Conservation (phyloP, 2,329 filamentous ascomycete species). For the Lasiodiplodia hormozganensis region DNA sequence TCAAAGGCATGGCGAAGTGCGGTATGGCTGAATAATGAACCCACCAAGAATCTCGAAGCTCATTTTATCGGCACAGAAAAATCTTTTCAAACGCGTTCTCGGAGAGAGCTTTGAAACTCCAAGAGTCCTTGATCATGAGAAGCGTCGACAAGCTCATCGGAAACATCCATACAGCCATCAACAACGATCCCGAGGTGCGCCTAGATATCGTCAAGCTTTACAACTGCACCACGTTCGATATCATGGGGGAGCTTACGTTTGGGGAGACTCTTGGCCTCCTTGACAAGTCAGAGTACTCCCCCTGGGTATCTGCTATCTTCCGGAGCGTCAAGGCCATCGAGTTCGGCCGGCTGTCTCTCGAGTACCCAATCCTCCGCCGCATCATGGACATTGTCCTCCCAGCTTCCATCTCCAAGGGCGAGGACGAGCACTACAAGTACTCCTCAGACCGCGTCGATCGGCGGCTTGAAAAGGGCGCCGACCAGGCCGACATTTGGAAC, state of each 20-base stretch:
- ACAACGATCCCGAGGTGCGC: conserved; percentile 16
- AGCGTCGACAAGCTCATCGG: conserved; percentile 43
- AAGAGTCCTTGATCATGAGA: conserved; percentile 40
- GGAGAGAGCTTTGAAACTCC: conserved; percentile 38
- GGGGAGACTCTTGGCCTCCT: conserved; percentile 42
- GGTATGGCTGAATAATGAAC: no score
- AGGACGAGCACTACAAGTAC: no score
- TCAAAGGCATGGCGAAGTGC: conserved; percentile 26
- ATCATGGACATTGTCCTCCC: not conserved
- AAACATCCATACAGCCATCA: not conserved
- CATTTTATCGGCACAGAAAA: conserved; percentile 23
- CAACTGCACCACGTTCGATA: no score
- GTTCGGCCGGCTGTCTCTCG: not conserved
- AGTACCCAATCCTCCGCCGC: not conserved
- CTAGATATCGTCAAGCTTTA: conserved; percentile 3
- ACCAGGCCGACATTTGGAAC: no score
- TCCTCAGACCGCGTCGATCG: no score
- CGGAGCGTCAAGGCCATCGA: conserved; percentile 31
- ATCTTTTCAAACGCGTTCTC: conserved; percentile 40
- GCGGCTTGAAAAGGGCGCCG: no score
- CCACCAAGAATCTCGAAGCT: no score
- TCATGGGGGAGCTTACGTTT: conserved; percentile 36
- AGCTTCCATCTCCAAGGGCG: not conserved
- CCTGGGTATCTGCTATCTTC: conserved; percentile 44
- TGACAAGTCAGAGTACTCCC: conserved; percentile 37